A percentile compares a stretch with the other conserved stretches of the same genome.
Conservation (phyloP, 345 rosid genomes). For the Nephelium lappaceum region DNA sequence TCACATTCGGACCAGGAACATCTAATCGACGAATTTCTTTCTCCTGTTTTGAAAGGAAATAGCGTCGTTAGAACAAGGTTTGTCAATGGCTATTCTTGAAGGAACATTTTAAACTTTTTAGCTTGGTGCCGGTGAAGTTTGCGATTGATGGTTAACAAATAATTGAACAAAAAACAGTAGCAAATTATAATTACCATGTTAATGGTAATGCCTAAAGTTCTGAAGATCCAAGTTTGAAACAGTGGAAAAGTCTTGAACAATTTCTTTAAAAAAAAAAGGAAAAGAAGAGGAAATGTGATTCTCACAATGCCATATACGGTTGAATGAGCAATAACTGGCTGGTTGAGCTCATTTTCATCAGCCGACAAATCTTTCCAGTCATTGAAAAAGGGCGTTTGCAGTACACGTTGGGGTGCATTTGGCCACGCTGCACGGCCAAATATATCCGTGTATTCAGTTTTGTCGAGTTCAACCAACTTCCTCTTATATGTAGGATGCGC, state of each 20-base stretch:
- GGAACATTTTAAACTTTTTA: not conserved
- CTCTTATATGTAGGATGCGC: slow-evolving; percentile 82
- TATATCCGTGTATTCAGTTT: slow-evolving; percentile 71
- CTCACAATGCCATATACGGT: slow-evolving; percentile 66
- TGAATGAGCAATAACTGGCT: slow-evolving; percentile 78
- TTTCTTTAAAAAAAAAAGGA: no score
- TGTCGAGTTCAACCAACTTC: slow-evolving; percentile 61
- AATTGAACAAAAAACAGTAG: no score
- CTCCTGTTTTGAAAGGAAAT: slow-evolving; percentile 45
- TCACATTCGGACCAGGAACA: slow-evolving; percentile 71
- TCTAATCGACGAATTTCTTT: slow-evolving; percentile 67
- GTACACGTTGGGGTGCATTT: slow-evolving; percentile 74
- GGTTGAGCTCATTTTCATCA: slow-evolving; percentile 60
- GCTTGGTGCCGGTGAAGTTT: no score
- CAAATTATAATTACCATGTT: no score
- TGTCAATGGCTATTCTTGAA: not conserved
- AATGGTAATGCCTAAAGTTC: not conserved
- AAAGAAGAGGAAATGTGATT: not conserved
- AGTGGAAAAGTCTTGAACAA: not conserved
- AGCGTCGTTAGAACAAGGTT: not conserved
- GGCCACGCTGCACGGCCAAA: slow-evolving; percentile 93
- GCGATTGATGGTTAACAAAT: no score
- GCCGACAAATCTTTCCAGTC: slow-evolving; percentile 65
- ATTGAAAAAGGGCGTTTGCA: slow-evolving; percentile 62
- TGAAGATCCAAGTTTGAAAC: not conserved